Evolutionary conservation across 2,329 filamentous ascomycete species (phyloP), one percentile per base, ranked within the genome.

Genomic region (Pestalotiopsis sp.): DNA sequence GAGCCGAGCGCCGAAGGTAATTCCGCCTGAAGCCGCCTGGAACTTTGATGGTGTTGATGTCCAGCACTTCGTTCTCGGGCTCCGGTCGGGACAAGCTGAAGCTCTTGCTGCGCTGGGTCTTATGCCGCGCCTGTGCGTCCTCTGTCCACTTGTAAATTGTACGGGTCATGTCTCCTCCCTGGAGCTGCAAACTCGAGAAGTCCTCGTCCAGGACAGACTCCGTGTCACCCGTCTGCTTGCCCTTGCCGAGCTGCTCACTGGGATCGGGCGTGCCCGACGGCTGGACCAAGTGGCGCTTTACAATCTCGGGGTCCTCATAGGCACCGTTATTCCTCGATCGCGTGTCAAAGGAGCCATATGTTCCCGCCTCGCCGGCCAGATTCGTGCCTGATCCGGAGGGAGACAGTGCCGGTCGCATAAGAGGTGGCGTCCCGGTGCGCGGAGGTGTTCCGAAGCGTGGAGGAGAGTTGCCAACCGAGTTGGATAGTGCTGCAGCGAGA

Each of bases 121-220:
- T 88, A 69, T 85, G 86, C 72, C 90, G 88, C 60, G 89, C 84
- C 76, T 97, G 91, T 64, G 92, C 92, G 77, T 97, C 93, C 78
- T 98, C 94, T 5, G 94, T 94, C 93, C 97, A 99, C 73, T 93
- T 91, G 83, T 99, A 99, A 74, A 99, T 97, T 66, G 95, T 93
- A 69, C 96, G 87, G 26, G 95, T 98, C 67, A 98, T 92, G 78
- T 99, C 96, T 71, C 96, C 96, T 69, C 96, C 96, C 78, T 98
- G 97, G 60, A 99, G 83, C 76, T 91, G 91, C 77, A 99, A 81
- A 80, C 96, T 98, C 38, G 94, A 98, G 78, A 99, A 99, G 68
- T 96, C 92, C 5, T 91, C 89, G 69, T 89, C 86, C 17, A 81
- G 70, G 73, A 74, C 80, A 75, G 71, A 75, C n/a, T 80, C 80